Percentiles rank a stretch among this genome's conserved stretches.
phyloP scores from a whole-genome alignment of 2,329 filamentous ascomycete species.

The Daldinia sp. region DNA sequence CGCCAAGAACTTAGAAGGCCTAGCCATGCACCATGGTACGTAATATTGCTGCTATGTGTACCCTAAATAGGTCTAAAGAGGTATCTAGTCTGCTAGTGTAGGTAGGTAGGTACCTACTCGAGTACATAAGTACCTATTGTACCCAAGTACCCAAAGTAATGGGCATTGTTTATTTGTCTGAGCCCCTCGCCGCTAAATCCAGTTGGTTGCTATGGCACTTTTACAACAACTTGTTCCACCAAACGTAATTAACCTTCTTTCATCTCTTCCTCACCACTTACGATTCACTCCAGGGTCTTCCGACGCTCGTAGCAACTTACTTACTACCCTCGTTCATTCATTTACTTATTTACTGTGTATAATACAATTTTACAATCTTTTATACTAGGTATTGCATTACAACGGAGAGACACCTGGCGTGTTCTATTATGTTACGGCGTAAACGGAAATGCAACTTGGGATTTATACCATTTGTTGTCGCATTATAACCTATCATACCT shows the following conservation, averaged over 20 bases:
- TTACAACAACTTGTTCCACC: constrained; percentile 7
- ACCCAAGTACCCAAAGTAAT: constrained; percentile 13
- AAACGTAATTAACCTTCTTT: constrained; percentile 15
- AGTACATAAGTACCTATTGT: not conserved
- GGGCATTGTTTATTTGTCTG: constrained; percentile 44
- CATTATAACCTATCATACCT: constrained; percentile 24
- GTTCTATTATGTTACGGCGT: constrained; percentile 34
- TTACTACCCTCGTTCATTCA: not conserved
- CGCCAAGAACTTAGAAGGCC: not conserved
- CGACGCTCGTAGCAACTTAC: not conserved
- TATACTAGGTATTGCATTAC: not conserved
- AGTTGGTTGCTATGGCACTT: constrained; percentile 42
- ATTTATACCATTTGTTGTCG: constrained; percentile 23
- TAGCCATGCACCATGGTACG: no score
- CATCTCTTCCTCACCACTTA: not conserved
- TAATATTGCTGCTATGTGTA: no score
- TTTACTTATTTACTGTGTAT: no score
- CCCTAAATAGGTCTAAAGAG: no score
- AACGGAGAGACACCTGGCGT: not conserved
- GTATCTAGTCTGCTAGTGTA: no score
- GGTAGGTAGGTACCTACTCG: not conserved
- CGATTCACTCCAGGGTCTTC: not conserved
- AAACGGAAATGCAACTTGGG: constrained; percentile 32
- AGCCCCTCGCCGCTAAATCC: constrained; percentile 32
- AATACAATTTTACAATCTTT: not conserved